Conservation (phyloP, 2,329 filamentous ascomycete species). For the Orbilia brochopaga region DNA sequence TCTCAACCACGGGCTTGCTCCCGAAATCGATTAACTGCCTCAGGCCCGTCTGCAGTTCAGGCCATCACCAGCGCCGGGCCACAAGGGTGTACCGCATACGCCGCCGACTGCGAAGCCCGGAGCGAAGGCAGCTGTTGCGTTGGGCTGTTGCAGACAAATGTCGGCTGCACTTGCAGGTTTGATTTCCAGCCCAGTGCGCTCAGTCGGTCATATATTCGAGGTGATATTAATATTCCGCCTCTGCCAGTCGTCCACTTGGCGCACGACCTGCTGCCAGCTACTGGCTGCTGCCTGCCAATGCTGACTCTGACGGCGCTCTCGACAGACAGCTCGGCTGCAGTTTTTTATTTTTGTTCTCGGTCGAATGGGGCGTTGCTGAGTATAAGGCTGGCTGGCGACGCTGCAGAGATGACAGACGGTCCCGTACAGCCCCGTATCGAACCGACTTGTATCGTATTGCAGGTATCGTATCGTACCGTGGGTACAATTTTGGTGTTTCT, state of each 20-base stretch:
- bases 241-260: too few relatives aligned
- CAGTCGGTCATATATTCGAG: too few relatives aligned
- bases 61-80: not conserved
- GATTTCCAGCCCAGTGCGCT: too few relatives aligned
- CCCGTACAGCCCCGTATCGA: too few relatives aligned
- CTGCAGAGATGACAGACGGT: not conserved
- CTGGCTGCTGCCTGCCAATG: not conserved
- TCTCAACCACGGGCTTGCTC: not conserved
- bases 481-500: too few relatives aligned
- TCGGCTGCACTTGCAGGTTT: too few relatives aligned
- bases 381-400: not conserved
- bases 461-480: too few relatives aligned
- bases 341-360: too few relatives aligned
- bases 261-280: not conserved
- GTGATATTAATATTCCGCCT: too few relatives aligned
- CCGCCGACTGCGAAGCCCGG: not conserved
- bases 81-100: not conserved
- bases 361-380: constrained; percentile 42
- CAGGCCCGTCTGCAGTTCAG: not conserved
- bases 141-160: not conserved
- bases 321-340: constrained; percentile 24
- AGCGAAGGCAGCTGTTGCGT: not conserved
- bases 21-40: not conserved
- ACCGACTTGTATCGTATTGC: too few relatives aligned
- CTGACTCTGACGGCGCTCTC: constrained; percentile 5